A percentile compares a stretch with the other conserved stretches of the same genome.
phyloP scores from a whole-genome alignment of 768 basidiomycete species.

The Suillus sp. region DNA sequence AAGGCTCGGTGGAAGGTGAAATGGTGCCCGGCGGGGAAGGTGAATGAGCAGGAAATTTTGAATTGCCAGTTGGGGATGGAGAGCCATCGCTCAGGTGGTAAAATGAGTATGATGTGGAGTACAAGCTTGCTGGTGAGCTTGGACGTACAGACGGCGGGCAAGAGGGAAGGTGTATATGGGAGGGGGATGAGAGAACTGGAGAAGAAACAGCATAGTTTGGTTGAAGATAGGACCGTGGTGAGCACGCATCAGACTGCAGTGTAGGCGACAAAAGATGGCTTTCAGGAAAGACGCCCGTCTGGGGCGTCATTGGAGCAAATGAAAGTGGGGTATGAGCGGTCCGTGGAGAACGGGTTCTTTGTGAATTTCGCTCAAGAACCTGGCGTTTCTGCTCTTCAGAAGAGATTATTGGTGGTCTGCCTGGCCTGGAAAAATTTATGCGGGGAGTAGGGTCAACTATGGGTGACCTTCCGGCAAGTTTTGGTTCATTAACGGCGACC shows the following conservation, averaged over 20 bases:
- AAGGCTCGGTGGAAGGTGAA: slow-evolving; percentile 23
- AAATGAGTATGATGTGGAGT: slow-evolving; percentile 64
- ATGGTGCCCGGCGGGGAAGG: slow-evolving; percentile 21
- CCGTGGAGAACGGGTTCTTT: slow-evolving; percentile 37
- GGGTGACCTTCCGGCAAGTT: slow-evolving; percentile 40
- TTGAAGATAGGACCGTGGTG: slow-evolving; percentile 15
- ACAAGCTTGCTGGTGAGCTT: slow-evolving; percentile 46
- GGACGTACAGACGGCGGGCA: slow-evolving; percentile 40
- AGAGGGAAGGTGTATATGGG: slow-evolving; percentile 26
- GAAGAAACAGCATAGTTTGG: slow-evolving; percentile 20
- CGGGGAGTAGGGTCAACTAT: slow-evolving; percentile 44
- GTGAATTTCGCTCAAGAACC: slow-evolving; percentile 62
- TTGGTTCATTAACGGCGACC: slow-evolving; percentile 7
- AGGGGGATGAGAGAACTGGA: slow-evolving; percentile 18
- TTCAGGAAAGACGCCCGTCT: slow-evolving; percentile 24
- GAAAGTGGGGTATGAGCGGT: slow-evolving; percentile 15
- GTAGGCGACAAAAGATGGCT: neutral
- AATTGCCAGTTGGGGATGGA: slow-evolving; percentile 46
- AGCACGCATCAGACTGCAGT: neutral
- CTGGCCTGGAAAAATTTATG: slow-evolving; percentile 67
- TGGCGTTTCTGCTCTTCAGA: slow-evolving; percentile 43
- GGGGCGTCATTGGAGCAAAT: slow-evolving; percentile 22
- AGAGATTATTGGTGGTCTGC: slow-evolving; percentile 45
- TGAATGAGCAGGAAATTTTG: slow-evolving; percentile 12
- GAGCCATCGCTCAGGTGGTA: slow-evolving; percentile 54